Conservation (phyloP, 768 basidiomycete species). For the Tylopilus balloui region DNA sequence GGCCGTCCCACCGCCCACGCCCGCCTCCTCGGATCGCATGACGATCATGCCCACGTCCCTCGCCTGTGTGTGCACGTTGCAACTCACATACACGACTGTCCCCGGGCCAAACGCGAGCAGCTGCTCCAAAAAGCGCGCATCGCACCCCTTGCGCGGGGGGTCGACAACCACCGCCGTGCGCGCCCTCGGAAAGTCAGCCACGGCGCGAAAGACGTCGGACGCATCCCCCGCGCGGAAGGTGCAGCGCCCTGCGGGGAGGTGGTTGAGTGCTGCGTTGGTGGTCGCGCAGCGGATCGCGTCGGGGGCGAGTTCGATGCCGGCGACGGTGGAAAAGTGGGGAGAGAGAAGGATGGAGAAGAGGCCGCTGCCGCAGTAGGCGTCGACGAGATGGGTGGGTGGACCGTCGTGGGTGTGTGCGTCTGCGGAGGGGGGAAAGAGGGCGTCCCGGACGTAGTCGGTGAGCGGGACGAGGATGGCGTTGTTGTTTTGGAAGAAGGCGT, state of each 20-base stretch:
- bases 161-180: conserved; percentile 76
- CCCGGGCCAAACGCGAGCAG: conserved; percentile 62
- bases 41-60: conserved; percentile 79
- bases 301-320: conserved; percentile 82
- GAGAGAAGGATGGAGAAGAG: conserved; percentile 85
- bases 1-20: conserved; percentile 34
- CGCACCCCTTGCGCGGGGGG: conserved; percentile 94
- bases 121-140: conserved; percentile 73
- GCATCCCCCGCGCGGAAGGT: conserved; percentile 80
- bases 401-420: not conserved
- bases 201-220: conserved; percentile 73
- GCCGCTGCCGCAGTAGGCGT: conserved; percentile 90
- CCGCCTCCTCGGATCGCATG: conserved; percentile 37
- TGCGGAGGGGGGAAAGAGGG: conserved; percentile 51
- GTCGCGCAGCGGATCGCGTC: conserved; percentile 68
- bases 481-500: conserved; percentile 99
- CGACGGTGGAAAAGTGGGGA: conserved; percentile 65
- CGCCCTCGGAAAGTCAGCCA: conserved; percentile 58
- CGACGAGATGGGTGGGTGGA: conserved; percentile 82
- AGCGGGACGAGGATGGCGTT: conserved; percentile 84
- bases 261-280: conserved; percentile 62
- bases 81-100: conserved; percentile 86
- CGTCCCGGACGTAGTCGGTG: conserved; percentile 75
- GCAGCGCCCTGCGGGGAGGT: conserved; percentile 51
- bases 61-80: conserved; percentile 92